Evolutionary conservation across 1,284 basidiomycete species (phyloP), one percentile per base, ranked within the genome.

Genomic region (Sanguinoderma infundibulare): DNA sequence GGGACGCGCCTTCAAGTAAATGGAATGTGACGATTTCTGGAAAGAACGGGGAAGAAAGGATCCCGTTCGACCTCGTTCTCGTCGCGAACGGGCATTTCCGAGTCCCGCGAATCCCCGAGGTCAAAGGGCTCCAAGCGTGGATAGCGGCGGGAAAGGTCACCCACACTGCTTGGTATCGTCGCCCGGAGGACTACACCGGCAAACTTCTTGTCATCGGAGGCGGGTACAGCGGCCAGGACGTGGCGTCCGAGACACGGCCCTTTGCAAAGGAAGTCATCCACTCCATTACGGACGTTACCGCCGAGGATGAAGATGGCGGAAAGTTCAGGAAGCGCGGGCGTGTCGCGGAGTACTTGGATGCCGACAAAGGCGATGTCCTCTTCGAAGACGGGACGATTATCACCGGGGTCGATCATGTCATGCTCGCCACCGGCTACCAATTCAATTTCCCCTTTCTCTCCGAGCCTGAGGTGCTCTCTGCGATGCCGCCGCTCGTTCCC

Each of bases 361-460:
- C 72, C 22, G 74, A 75, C 3, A 69, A 77, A 46, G 85, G 84
- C 3, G 74, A 74, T 50, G 85, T 89, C 8, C 70, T 80, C 38
- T 91, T 91, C 68, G 83, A 82, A 64, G 87, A 89, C 61, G 87
- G 84, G 1, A 77, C 81, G 2, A 67, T 72, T 5, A 87, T 90
- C 70, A 69, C 72, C 36, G 79, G 77, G 5, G 77, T 93, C 55
- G 84, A 89, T 65, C 75, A 84, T 58, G 86, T 85, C 66, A 83
- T 92, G 50, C 75, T 93, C 5, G 91, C 90, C 2, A 94, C 91
- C 5, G 92, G 91, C 3, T 94, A 89, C 70, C 75, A 88, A 57
- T 77, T 84, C 60, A 75, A 81, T 26, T 86, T 86, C 67, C 86
- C 87, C 0, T 92, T 92, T 75, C 77, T 92, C 52, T 66, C 77